These are phyloP conservation scores for Fusarium sp. DNA, from an alignment of 2,329 filamentous ascomycete genomes.

Conservation along the genomic window DNA sequence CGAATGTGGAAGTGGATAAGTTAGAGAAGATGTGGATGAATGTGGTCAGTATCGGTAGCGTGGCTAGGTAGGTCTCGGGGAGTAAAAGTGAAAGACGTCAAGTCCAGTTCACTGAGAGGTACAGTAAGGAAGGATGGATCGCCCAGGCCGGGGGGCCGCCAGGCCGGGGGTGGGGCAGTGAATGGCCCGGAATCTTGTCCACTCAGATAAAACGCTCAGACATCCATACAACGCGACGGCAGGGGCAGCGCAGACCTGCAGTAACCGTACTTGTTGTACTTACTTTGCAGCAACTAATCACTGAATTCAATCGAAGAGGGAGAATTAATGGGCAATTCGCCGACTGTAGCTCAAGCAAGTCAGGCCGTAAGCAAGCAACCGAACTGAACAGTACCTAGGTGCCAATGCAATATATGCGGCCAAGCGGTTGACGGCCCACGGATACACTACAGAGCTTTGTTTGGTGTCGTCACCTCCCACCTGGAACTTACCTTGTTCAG, in stretches of 20 bases:
- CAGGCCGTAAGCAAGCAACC: slow-evolving; percentile 4
- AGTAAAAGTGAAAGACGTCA: slow-evolving; percentile 47
- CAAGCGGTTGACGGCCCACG: slow-evolving; percentile 15
- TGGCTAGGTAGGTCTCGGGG: slow-evolving; percentile 44
- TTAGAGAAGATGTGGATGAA: slow-evolving; percentile 29
- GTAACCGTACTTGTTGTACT: background rate
- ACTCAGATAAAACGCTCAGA: slow-evolving; percentile 44
- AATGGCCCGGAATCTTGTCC: slow-evolving; percentile 36
- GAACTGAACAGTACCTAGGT: background rate
- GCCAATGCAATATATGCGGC: slow-evolving; percentile 7
- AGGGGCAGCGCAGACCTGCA: slow-evolving; percentile 16
- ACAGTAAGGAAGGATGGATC: slow-evolving; percentile 39
- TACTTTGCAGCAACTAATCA: slow-evolving; percentile 6
- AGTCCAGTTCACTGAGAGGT: slow-evolving; percentile 44
- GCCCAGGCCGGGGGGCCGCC: slow-evolving; percentile 43
- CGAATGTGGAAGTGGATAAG: slow-evolving; percentile 25
- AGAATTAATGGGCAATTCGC: background rate
- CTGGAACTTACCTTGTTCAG: slow-evolving; percentile 29
- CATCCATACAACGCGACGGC: slow-evolving; percentile 32
- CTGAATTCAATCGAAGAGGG: background rate
- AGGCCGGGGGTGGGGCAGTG: slow-evolving; percentile 46
- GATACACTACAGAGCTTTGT: slow-evolving; percentile 3
- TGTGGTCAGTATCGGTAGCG: slow-evolving; percentile 31
- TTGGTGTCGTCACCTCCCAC: slow-evolving; percentile 23
- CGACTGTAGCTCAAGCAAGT: background rate